A percentile compares a stretch with the other conserved stretches of the same genome.
Evolutionary conservation across 1,284 basidiomycete species (phyloP).

Genomic region (Meripilus lineatus): DNA sequence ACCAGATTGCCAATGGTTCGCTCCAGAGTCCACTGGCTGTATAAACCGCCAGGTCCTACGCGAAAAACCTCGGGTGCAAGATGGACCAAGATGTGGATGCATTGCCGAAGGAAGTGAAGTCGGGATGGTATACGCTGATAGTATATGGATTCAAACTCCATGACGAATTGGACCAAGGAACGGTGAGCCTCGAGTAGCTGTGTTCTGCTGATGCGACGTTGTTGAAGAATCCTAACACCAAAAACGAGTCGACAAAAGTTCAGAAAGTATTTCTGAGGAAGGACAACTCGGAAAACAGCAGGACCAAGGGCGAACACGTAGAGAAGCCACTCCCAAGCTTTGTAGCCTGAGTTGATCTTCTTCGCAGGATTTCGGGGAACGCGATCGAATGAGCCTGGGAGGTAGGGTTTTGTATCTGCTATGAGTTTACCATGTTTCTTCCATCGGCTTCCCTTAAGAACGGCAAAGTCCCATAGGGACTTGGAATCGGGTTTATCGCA

Average conservation of each 20-base stretch:
- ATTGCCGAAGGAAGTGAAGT: constrained; percentile 20
- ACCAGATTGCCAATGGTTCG: constrained; percentile 20
- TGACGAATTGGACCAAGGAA: constrained; percentile 10
- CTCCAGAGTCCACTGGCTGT: constrained; percentile 21
- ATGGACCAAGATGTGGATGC: constrained; percentile 19
- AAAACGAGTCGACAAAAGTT: constrained; percentile 20
- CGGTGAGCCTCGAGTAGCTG: constrained; percentile 7
- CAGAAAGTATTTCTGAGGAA: constrained; percentile 13
- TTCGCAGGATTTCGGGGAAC: constrained; percentile 25
- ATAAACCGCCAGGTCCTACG: constrained; percentile 12
- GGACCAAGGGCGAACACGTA: constrained; percentile 21
- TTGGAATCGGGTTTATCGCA: constrained; percentile 23
- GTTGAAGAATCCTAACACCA: constrained; percentile 12
- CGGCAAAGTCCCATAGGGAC: constrained; percentile 30
- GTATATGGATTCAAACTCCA: constrained; percentile 19
- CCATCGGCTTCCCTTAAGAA: constrained; percentile 29
- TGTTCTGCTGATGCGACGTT: constrained; percentile 2
- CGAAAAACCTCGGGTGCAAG: constrained; percentile 10
- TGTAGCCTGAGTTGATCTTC: constrained; percentile 29
- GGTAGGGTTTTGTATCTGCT: constrained; percentile 11
- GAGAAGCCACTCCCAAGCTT: constrained; percentile 23
- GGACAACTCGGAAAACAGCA: constrained; percentile 13
- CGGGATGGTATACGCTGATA: constrained; percentile 14
- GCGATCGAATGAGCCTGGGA: constrained; percentile 25
- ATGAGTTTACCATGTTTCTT: constrained; percentile 26